Evolutionary conservation across 2,329 filamentous ascomycete genomes (phyloP).

Genomic region (Raffaelea deltoideospora): DNA sequence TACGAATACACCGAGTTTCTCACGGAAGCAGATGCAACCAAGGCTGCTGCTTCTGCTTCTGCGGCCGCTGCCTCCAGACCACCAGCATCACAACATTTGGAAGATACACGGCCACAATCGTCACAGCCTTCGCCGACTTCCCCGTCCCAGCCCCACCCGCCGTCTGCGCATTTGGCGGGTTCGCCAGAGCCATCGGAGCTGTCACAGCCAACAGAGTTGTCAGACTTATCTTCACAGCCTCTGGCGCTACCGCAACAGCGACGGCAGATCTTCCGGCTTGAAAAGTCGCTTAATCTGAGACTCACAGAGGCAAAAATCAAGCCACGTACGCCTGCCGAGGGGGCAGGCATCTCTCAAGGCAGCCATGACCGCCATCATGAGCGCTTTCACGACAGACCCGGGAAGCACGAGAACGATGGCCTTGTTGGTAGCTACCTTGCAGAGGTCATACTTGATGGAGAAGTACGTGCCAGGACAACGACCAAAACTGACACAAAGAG

Average conservation of each 20-base stretch:
- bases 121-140: too few relatives aligned
- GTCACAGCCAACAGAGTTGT: too few relatives aligned
- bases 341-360: neutral
- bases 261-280: conserved; percentile 40
- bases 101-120: neutral
- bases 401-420: conserved; percentile 26
- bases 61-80: neutral
- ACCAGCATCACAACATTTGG: too few relatives aligned
- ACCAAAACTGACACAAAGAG: conserved; percentile 56
- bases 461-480: conserved; percentile 61
- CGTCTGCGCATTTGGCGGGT: too few relatives aligned
- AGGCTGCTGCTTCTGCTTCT: neutral
- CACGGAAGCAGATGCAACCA: conserved; percentile 20
- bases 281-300: conserved; percentile 43
- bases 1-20: conserved; percentile 25
- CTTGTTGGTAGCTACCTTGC: conserved; percentile 57
- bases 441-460: conserved; percentile 66
- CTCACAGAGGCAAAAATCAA: conserved; percentile 50
- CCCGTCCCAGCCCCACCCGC: too few relatives aligned
- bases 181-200: too few relatives aligned
- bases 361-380: conserved; percentile 4
- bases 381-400: too few relatives aligned
- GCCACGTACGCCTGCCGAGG: conserved; percentile 13
- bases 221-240: too few relatives aligned
- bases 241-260: too few relatives aligned